Percentiles rank a stretch among this genome's conserved stretches.
These are phyloP conservation scores for Phylloboletellus chloephorus DNA, from an alignment of 1,284 basidiomycete genomes.

Conservation along the genomic window DNA sequence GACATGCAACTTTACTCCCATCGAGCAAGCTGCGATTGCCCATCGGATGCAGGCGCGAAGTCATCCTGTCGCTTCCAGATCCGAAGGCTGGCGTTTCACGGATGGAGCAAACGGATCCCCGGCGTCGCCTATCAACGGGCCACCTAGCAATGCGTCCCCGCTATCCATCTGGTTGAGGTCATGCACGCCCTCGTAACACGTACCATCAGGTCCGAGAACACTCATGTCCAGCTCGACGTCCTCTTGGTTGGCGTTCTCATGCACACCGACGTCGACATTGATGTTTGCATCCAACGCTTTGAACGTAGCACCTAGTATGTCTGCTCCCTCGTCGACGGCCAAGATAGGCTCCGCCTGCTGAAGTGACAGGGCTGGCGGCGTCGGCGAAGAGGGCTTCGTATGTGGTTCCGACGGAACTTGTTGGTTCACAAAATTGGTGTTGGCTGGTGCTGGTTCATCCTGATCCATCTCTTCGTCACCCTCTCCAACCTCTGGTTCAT, in stretches of 20 bases:
- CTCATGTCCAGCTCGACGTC: slow-evolving; percentile 53
- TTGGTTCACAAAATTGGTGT: slow-evolving; percentile 31
- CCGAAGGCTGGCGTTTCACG: slow-evolving; percentile 19
- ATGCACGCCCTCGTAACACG: slow-evolving; percentile 49
- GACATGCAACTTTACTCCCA: too few relatives aligned
- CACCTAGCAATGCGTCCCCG: slow-evolving; percentile 51
- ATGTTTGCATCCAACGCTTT: slow-evolving; percentile 43
- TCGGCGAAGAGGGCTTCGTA: slow-evolving; percentile 60
- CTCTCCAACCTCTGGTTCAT: slow-evolving; percentile 61
- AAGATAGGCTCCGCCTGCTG: slow-evolving; percentile 30
- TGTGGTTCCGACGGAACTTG: slow-evolving; percentile 39
- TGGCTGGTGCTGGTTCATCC: slow-evolving; percentile 47
- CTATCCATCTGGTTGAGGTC: slow-evolving; percentile 52
- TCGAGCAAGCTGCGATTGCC: too few relatives aligned
- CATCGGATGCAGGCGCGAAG: too few relatives aligned
- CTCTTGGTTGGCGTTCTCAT: slow-evolving; percentile 28
- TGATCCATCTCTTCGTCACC: slow-evolving; percentile 58
- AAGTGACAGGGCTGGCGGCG: slow-evolving; percentile 44
- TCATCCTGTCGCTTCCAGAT: slow-evolving; percentile 14
- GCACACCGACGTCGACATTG: slow-evolving; percentile 31
- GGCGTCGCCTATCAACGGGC: slow-evolving; percentile 52
- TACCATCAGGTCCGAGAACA: slow-evolving; percentile 57
- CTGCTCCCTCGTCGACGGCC: slow-evolving; percentile 31
- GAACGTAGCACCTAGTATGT: slow-evolving; percentile 44
- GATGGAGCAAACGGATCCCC: slow-evolving; percentile 50